Base-by-base conservation (phyloP, 345 rosid species). In the Carallia brachiata region DNA sequence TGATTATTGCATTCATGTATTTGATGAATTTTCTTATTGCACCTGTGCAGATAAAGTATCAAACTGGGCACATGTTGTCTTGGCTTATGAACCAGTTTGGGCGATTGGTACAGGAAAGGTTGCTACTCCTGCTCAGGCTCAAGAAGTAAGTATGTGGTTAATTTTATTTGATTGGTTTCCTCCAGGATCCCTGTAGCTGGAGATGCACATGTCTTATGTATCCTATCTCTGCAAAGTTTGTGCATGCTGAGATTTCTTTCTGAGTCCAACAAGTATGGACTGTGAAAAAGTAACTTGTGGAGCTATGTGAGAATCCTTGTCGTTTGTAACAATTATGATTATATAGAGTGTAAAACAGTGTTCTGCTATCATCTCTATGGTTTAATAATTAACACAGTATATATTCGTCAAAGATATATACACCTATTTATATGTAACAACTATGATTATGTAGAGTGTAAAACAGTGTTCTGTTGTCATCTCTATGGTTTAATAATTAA, bases 31-130 rank as follows among this genome's bases (percentile, higher is more conserved):
- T 13, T 4, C 16, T 12, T 15, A 2, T 44, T 44, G 50, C 50
- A 39, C 7, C 61, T 40, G 16, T 73, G 83, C 84, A 89, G 96
- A 79, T 37, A 80, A 83, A 72, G 66, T 86, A 34, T 68, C 83
- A 31, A 71, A 77, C 40, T 89, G 96, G 96, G 72, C 50, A 9
- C 74, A 84, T 68, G 79, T 89, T 58, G 92, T 89, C 74, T 73
- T 86, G 66, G 96, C 96, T 56, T 89, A 86, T 75, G 92, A 89
- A 77, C 96, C 92, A 61, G 92, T 89, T 64, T 89, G 96, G 96
- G 96, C 96, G 72, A 87, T 89, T 74, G 96, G 96, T 30, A 89
- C 92, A 0, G 96, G 90, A 55, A 89, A 89, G 83, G 96, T 87
- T 73, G 96, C 92, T 70, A 75, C 90, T 36, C 96, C 90, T 44